These are phyloP conservation scores for Zygnema circumcarinatum DNA, from an alignment of 139 green algal species.

Conservation along the genomic window DNA sequence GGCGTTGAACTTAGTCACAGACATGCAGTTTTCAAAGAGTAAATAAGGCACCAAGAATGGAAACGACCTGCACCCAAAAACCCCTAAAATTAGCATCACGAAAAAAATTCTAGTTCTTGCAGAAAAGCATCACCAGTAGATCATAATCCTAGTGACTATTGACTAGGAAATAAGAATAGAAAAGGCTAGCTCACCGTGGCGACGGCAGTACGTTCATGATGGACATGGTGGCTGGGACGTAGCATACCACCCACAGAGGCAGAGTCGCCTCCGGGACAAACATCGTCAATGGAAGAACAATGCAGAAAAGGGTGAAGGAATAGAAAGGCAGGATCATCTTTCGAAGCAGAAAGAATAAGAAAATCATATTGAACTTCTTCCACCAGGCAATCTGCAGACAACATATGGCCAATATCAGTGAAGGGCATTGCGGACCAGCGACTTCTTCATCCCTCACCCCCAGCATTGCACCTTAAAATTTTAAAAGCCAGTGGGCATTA, in stretches of 20 bases:
- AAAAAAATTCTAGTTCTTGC: not conserved
- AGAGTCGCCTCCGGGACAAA: conserved; percentile 59
- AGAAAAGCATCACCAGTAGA: not conserved
- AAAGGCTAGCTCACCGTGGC: conserved; percentile 33
- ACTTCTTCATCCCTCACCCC: conserved; percentile 63
- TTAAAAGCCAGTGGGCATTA: no score
- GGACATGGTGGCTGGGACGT: conserved; percentile 38
- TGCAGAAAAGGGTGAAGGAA: conserved; percentile 83
- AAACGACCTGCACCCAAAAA: conserved; percentile 49
- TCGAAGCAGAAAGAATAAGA: conserved; percentile 82
- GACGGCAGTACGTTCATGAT: conserved; percentile 44
- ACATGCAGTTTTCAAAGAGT: conserved; percentile 92
- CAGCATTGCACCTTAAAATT: no score
- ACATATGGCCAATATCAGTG: no score
- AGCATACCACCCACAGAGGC: conserved; percentile 53
- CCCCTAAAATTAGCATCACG: not conserved
- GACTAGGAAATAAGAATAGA: no score
- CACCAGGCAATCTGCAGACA: conserved; percentile 52
- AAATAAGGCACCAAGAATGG: conserved; percentile 72
- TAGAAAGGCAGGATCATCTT: conserved; percentile 83
- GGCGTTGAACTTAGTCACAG: conserved; percentile 82
- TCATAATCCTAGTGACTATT: not conserved
- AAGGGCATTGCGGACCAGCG: conserved; percentile 70
- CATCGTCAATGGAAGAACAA: conserved; percentile 66
- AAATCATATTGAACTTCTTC: conserved; percentile 73